Base-by-base conservation (phyloP, 1,284 basidiomycete species). In the Heliocybe sulcata region DNA sequence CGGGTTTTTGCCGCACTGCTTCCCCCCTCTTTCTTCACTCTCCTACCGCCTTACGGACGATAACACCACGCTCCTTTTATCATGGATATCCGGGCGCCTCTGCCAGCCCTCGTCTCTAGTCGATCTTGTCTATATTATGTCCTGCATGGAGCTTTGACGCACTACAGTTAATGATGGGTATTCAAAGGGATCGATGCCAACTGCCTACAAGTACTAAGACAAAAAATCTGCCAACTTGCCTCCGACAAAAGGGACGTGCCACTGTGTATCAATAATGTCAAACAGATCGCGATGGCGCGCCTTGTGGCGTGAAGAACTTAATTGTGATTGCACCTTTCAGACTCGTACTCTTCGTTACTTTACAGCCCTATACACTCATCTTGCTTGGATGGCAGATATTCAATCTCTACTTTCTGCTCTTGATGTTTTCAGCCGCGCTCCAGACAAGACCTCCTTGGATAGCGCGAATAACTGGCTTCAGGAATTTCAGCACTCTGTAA, bases 401-500 rank as follows among this genome's bases (percentile, higher is more conserved):
- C 83, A 86, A 68, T 79, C 80, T 57, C 72, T 92, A 8, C 70
- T 90, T 61, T 80, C 85, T 60, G 90, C 85, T 23, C 76, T 92
- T 60, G 82, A 83, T 53, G 85, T 92, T 51, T 90, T 92, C 68
- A 76, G 77, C 61, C 79, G 82, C 57, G 83, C 86, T 45, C 91
- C 95, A 27, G 90, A 97, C 77, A 87, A 91, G 62, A 72, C 72
- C 14, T 85, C 91, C 11, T 83, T 98, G 63, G 88, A 91, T 61
- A 81, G 80, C 60, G 94, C 93, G 62, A 95, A 94, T 74, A 76
- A 85, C 62, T 96, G 92, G 92, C 84, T 97, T 58, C 90, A 94
- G 75, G 91, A 94, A 72, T 97, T 96, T 69, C 94, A 97, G 75
- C 94, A 96, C 77, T 93, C 92, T 75, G 93, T 95, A 84, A 85